Evolutionary conservation across 2,329 filamentous ascomycete genomes (phyloP).

Genomic region (Coniochaeta ligniaria): DNA sequence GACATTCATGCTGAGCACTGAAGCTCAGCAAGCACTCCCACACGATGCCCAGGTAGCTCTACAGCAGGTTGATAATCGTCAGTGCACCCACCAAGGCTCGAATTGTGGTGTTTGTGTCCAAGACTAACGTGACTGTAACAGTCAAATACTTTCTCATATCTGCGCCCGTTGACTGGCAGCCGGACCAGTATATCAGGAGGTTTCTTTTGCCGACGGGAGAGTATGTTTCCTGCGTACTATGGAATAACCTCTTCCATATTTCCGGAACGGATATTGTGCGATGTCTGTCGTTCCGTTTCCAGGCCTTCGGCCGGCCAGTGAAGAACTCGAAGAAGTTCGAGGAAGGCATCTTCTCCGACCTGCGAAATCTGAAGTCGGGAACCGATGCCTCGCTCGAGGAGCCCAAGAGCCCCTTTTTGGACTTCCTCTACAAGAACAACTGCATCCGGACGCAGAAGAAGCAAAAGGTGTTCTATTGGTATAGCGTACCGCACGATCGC

Average conservation of each 20-base stretch:
- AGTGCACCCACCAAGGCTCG: slow-evolving; percentile 32
- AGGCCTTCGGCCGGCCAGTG: slow-evolving; percentile 94
- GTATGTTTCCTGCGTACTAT: slow-evolving; percentile 97
- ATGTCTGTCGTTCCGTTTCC: slow-evolving; percentile 96
- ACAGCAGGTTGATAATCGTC: slow-evolving; percentile 96
- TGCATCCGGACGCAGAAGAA: slow-evolving; percentile 99
- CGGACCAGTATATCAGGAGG: slow-evolving; percentile 91
- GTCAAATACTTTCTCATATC: slow-evolving; percentile 99
- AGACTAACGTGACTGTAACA: slow-evolving; percentile 29
- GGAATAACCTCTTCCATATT: slow-evolving; percentile 99
- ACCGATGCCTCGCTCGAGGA: slow-evolving; percentile 98
- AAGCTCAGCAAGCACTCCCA: slow-evolving; percentile 92
- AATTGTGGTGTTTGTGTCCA: neutral
- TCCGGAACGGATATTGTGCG: slow-evolving; percentile 98
- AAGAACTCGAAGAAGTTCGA: slow-evolving; percentile 99
- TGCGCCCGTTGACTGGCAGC: slow-evolving; percentile 94
- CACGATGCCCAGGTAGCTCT: slow-evolving; percentile 95
- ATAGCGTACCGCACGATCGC: slow-evolving; percentile 95
- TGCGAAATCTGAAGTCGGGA: slow-evolving; percentile 96
- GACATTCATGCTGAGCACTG: slow-evolving; percentile 96
- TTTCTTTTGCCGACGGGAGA: slow-evolving; percentile 95
- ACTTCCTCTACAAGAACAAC: slow-evolving; percentile 99
- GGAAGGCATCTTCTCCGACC: slow-evolving; percentile 97
- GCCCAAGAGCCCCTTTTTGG: slow-evolving; percentile 95
- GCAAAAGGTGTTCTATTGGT: slow-evolving; percentile 99